phyloP scores from a whole-genome alignment of 495 filamentous ascomycete species.

The Neurospora cerealis region DNA sequence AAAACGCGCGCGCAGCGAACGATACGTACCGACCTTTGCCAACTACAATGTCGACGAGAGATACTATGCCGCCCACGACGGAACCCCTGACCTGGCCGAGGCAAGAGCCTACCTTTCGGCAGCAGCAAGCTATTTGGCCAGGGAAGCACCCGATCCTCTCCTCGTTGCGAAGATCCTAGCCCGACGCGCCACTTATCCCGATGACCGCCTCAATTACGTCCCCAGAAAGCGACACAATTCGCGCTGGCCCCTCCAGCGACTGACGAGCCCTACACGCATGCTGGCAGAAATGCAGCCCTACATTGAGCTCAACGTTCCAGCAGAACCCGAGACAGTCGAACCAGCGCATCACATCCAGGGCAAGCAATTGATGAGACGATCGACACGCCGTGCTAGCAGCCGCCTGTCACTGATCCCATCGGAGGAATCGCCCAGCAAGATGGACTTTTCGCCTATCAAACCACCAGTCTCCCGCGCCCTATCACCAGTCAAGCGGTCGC shows the following conservation, averaged over 20 bases:
- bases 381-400: conserved; percentile 18
- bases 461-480: background rate
- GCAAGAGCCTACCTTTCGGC: conserved; percentile 12
- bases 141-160: background rate
- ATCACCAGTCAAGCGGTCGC: conserved; percentile 15
- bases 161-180: background rate
- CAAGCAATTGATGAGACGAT: conserved; percentile 12
- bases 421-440: conserved; percentile 15
- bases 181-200: conserved; percentile 12
- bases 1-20: conserved; percentile 15
- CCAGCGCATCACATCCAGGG: conserved; percentile 8
- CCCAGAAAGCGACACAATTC: conserved; percentile 26
- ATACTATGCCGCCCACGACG: conserved; percentile 3
- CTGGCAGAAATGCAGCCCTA: conserved; percentile 14
- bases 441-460: conserved; percentile 11
- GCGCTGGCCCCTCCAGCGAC: conserved; percentile 21
- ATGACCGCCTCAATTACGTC: conserved; percentile 13
- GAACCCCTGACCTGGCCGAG: conserved; percentile 14
- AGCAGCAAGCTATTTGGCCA: background rate
- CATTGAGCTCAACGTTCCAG: conserved; percentile 11
- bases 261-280: conserved; percentile 5
- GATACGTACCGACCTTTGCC: conserved; percentile 12
- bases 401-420: conserved; percentile 18
- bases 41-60: conserved; percentile 13
- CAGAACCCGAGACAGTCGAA: conserved; percentile 8